Evolutionary conservation across 2,329 filamentous ascomycete species (phyloP), one percentile per base, ranked within the genome.

Genomic region (Xylariaceae sp.): DNA sequence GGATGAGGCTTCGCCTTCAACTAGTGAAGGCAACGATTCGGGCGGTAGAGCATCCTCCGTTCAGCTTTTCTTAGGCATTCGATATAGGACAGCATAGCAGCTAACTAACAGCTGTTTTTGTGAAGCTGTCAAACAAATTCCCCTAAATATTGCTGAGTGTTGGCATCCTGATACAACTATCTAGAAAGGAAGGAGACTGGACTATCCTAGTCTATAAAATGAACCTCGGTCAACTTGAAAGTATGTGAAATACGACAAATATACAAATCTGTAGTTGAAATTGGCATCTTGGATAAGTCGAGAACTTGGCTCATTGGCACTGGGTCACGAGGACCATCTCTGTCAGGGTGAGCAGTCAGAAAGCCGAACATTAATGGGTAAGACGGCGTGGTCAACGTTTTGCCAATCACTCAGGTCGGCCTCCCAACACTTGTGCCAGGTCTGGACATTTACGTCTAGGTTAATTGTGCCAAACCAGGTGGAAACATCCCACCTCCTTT

Each of bases 161-260:
- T 37, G 18, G 15, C 13, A 53, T 13, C 7, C 23, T 13, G 10
- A 50, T 55, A 53, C 18, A 39, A 34, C 10, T 37, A 23, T 1
- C 23, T 30, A 30, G 23, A 17, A 51, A 52, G 35, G 6, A 44
- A 42, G 37, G 37, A 52, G 18, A 53, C 30, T 17, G 3, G 34
- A n/a, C 15, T 37, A 37, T 39, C n/a, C 50, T 35, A 50, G 39
- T 35, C 10, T 37, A 15, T 45, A n/a, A 45, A 45, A 17, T n/a
- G 42, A 13, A 15, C 13, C 10, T 39, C 44, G 2, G 15, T 35
- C 11, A 18, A 49, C n/a, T 30, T 55, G 39, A 17, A 50, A 18
- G 4, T 23, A 52, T 42, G 35, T 50, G 57, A 60, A 53, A 57
- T 55, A 54, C 48, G n/a, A 3, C 17, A 30, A 51, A 49, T 47